phyloP scores from a whole-genome alignment of 192 early-diverging fungal genomes.

The Entomortierella lignicola region DNA sequence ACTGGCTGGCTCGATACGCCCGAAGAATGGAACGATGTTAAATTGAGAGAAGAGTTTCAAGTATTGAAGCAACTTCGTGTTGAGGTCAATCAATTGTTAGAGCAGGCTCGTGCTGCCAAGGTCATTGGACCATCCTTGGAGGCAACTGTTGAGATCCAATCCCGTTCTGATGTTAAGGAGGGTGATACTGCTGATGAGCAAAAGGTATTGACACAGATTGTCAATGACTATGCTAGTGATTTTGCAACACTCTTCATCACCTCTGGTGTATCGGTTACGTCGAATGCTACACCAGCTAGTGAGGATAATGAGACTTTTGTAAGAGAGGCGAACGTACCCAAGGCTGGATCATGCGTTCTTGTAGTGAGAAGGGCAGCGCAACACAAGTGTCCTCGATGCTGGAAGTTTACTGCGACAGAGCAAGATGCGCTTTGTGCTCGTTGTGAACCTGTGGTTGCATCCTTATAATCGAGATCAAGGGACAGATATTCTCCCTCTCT shows the following conservation, averaged over 20 bases:
- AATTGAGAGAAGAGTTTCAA: slow-evolving; percentile 22
- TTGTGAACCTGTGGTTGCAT: slow-evolving; percentile 59
- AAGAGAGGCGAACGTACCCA: neutral
- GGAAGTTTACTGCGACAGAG: slow-evolving; percentile 67
- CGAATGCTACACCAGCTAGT: neutral
- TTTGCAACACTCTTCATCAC: slow-evolving; percentile 57
- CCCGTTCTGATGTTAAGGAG: neutral
- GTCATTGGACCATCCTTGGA: slow-evolving; percentile 32
- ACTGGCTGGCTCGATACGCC: slow-evolving; percentile 22
- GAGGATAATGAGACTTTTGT: slow-evolving; percentile 18
- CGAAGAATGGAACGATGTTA: slow-evolving; percentile 19
- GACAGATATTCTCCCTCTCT: too few relatives aligned
- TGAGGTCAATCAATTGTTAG: slow-evolving; percentile 32
- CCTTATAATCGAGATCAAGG: neutral
- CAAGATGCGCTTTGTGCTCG: slow-evolving; percentile 67
- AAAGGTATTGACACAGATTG: neutral
- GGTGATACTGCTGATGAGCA: too few relatives aligned
- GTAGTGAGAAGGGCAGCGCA: slow-evolving; percentile 57
- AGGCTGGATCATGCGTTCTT: slow-evolving; percentile 46
- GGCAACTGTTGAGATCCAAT: slow-evolving; percentile 30
- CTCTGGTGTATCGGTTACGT: slow-evolving; percentile 48
- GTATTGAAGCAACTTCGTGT: slow-evolving; percentile 34
- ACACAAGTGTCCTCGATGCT: slow-evolving; percentile 85
- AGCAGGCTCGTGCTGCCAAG: slow-evolving; percentile 35
- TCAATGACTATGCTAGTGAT: slow-evolving; percentile 12